phyloP scores from a whole-genome alignment of 176 grass and related monocot species.

The Oropetium thomaeum region DNA sequence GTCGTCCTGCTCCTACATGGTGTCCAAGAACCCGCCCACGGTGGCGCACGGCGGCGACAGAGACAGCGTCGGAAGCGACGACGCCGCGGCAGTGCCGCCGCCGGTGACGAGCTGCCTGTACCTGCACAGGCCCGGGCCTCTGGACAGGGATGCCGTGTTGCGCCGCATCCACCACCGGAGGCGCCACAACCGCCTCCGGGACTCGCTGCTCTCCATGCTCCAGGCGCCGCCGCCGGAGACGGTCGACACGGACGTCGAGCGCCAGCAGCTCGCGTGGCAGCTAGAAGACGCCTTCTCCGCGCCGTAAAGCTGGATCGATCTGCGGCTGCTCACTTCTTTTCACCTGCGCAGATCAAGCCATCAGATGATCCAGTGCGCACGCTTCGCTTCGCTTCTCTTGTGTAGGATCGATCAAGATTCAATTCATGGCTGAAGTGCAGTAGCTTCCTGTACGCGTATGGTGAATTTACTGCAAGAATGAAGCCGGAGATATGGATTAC shows the following conservation, averaged over 20 bases:
- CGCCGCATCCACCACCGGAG: constrained; percentile 74
- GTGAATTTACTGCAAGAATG: background rate
- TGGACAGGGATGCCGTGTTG: constrained; percentile 69
- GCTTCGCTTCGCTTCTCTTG: constrained; percentile 5
- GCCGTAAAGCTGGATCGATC: constrained; percentile 38
- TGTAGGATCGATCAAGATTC: constrained; percentile 3
- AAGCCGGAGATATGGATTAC: background rate
- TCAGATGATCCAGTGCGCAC: background rate
- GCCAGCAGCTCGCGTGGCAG: constrained; percentile 21
- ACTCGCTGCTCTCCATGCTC: constrained; percentile 41
- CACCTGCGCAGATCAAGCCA: constrained; percentile 7
- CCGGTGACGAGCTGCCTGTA: constrained; percentile 51
- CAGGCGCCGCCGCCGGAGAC: constrained; percentile 9
- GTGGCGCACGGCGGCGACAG: background rate
- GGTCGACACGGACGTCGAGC: constrained; percentile 24
- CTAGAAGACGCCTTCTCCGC: constrained; percentile 72
- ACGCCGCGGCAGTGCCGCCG: background rate
- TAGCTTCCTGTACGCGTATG: background rate
- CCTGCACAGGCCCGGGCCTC: constrained; percentile 33
- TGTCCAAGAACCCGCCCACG: constrained; percentile 36
- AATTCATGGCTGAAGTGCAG: background rate
- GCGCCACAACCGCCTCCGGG: constrained; percentile 46
- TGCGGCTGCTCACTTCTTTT: background rate
- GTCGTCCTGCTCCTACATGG: constrained; percentile 41
- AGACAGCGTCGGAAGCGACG: background rate